phyloP scores from a whole-genome alignment of 371 early-diverging fungal genomes.

The Rhizopus microsporus region DNA sequence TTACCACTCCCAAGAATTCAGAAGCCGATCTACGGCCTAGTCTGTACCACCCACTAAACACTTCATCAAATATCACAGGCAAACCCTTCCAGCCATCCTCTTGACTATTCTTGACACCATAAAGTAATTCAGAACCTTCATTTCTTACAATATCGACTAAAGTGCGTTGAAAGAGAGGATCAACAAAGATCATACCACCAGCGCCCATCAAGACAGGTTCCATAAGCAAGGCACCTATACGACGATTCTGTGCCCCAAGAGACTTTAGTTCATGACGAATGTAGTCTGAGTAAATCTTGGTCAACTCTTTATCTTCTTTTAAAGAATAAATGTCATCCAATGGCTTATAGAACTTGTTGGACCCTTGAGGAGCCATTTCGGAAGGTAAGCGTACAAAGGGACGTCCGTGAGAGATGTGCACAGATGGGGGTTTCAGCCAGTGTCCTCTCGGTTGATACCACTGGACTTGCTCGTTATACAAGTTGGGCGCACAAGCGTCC shows the following conservation, averaged over 20 bases:
- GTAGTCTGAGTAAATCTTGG: conserved; percentile 48
- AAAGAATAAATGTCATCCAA: conserved; percentile 37
- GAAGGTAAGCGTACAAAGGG: conserved; percentile 51
- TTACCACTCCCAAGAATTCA: conserved; percentile 68
- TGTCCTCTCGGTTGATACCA: conserved; percentile 80
- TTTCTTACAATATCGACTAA: conserved; percentile 62
- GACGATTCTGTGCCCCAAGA: conserved; percentile 47
- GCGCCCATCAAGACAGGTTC: conserved; percentile 84
- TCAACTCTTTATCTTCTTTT: conserved; percentile 31
- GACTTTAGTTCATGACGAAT: conserved; percentile 47
- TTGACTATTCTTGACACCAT: conserved; percentile 18
- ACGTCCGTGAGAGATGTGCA: conserved; percentile 60
- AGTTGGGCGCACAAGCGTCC: conserved; percentile 78
- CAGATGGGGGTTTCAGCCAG: conserved; percentile 77
- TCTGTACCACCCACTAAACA: conserved; percentile 82
- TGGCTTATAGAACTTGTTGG: conserved; percentile 28
- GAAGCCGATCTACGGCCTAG: conserved; percentile 67
- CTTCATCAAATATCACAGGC: conserved; percentile 85
- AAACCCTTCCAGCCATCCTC: conserved; percentile 55
- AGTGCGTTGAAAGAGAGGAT: conserved; percentile 77
- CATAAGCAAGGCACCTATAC: conserved; percentile 77
- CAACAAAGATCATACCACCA: conserved; percentile 85
- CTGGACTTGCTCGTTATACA: conserved; percentile 73
- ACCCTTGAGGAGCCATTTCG: conserved; percentile 21
- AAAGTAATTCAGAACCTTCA: conserved; percentile 46